Percentiles rank a stretch among this genome's conserved stretches.
phyloP scores from a whole-genome alignment of 2,329 filamentous ascomycete genomes.

The Penicillium expansum region DNA sequence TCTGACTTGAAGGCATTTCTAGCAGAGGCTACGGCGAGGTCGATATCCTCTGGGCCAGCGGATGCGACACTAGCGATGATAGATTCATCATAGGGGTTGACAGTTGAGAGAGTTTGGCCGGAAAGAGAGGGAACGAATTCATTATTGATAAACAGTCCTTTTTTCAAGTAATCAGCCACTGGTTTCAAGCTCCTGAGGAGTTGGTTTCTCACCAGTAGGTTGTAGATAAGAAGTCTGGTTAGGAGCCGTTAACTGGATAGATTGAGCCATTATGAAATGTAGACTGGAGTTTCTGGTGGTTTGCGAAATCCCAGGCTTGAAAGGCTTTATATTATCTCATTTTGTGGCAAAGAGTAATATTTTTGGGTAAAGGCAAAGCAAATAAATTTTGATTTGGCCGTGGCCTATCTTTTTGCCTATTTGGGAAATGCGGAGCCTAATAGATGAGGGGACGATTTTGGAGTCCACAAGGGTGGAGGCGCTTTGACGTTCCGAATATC shows the following conservation, averaged over 20 bases:
- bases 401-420: neutral
- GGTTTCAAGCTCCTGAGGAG: fast-evolving
- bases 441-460: neutral
- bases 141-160: conserved; percentile 1
- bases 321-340: neutral
- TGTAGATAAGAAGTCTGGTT: neutral
- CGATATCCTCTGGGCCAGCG: neutral
- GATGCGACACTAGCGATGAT: conserved; percentile 1
- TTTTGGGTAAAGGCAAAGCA: neutral
- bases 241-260: conserved; percentile 1
- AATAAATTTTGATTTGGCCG: neutral
- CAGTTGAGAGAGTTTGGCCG: neutral
- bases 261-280: conserved; percentile 1
- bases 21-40: neutral
- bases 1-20: conserved; percentile 1
- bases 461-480: neutral
- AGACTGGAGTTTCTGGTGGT: neutral
- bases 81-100: neutral
- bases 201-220: neutral
- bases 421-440: neutral
- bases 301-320: neutral
- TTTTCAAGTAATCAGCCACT: neutral
- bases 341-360: neutral
- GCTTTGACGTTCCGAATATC: too few species aligned
- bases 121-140: neutral